These are phyloP conservation scores for Phytophthora syringae DNA, from an alignment of 352 stramenopile species.

Conservation along the genomic window DNA sequence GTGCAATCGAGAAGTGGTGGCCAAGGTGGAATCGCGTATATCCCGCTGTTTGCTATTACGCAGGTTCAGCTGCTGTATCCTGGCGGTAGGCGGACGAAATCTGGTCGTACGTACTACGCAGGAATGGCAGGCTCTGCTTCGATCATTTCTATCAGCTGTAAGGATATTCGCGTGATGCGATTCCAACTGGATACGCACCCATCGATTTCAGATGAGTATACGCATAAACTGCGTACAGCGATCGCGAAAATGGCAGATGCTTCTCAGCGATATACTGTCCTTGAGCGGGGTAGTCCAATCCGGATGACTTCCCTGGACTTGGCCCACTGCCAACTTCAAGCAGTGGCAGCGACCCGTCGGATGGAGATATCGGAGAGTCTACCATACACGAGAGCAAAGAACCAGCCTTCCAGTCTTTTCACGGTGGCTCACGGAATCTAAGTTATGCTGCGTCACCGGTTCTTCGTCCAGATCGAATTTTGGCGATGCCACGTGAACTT, in stretches of 20 bases:
- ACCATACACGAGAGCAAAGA: conserved; percentile 22
- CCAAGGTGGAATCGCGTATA: conserved; percentile 61
- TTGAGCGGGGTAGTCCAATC: conserved; percentile 24
- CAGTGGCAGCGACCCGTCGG: conserved; percentile 13
- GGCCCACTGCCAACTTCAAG: conserved; percentile 6
- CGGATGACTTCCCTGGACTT: conserved; percentile 26
- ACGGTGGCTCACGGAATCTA: conserved; percentile 23
- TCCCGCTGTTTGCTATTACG: conserved; percentile 79
- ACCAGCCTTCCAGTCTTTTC: conserved; percentile 8
- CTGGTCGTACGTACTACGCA: conserved; percentile 57
- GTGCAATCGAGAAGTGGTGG: conserved; percentile 44
- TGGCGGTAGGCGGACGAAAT: conserved; percentile 59
- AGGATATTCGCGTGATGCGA: conserved; percentile 77
- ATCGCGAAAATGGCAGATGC: conserved; percentile 67
- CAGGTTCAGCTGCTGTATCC: conserved; percentile 65
- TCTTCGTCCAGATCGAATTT: conserved; percentile 41
- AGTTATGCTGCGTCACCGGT: conserved; percentile 46
- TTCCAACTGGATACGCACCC: conserved; percentile 66
- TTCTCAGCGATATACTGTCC: conserved; percentile 58
- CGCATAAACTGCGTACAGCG: conserved; percentile 49
- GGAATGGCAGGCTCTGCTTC: conserved; percentile 48
- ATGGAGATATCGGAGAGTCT: conserved; percentile 13
- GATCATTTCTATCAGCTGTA: conserved; percentile 75
- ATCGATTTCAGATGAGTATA: conserved; percentile 58
- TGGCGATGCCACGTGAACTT: conserved; percentile 46